Conservation (phyloP, 2,329 filamentous ascomycete species). For the Boeremia exigua region DNA sequence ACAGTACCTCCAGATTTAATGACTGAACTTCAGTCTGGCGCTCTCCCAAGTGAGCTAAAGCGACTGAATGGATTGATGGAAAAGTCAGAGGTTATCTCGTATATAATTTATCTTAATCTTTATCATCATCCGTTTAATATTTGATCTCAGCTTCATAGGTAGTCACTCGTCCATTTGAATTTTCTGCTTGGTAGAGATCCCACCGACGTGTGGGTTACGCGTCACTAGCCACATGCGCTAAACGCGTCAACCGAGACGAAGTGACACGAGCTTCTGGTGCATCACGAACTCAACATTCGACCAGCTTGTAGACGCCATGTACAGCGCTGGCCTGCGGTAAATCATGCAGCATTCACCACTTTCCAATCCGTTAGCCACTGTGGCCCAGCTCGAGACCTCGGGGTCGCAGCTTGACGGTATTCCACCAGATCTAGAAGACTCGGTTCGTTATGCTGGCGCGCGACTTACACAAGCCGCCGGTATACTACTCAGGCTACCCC, state of each 20-base stretch:
- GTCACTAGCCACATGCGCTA: not conserved
- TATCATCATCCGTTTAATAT: too few relatives aligned
- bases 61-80: conserved; percentile 24
- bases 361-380: conserved; percentile 73
- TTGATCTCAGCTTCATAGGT: not conserved
- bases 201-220: not conserved
- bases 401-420: conserved; percentile 63
- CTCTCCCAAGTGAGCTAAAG: conserved; percentile 43
- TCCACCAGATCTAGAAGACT: conserved; percentile 72
- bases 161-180: not conserved
- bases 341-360: conserved; percentile 51
- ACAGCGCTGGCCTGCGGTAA: not conserved
- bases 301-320: not conserved
- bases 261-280: not conserved
- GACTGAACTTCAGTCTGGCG: conserved; percentile 42
- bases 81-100: too few relatives aligned
- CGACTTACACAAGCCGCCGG: conserved; percentile 79
- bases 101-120: not conserved
- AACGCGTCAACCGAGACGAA: not conserved
- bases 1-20: conserved; percentile 39
- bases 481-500: conserved; percentile 80
- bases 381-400: conserved; percentile 69
- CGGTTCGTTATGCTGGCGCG: conserved; percentile 73
- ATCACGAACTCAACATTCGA: conserved; percentile 4
- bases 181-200: not conserved